Base-by-base conservation (phyloP, 495 filamentous ascomycete species). In the Aspergillus nidulans region DNA sequence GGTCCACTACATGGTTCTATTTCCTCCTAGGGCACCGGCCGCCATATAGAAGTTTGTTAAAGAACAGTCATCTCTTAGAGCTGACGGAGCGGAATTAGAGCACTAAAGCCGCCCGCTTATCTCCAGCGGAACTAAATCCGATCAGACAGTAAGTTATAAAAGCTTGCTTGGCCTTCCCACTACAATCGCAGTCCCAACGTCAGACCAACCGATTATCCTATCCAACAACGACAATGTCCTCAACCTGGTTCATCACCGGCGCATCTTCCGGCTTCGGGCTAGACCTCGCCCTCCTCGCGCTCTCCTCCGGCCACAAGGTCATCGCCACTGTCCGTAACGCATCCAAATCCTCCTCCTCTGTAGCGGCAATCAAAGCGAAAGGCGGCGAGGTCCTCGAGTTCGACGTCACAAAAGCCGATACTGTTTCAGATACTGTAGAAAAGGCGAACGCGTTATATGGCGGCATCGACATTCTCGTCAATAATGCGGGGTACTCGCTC, bases 271-370 rank as follows among this genome's bases (percentile, higher is more conserved):
- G 79, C 54, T 77, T 83, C 62, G 79, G 80, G 44, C 50, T 60
- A 2, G 61, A 68, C 25, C 72, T 81, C 23, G 70, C 73, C 42
- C 52, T 69, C 16, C 63, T 71, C 8, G 76, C 74, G 16, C 75
- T 81, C 7, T 46, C 60, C 18, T 66, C 69, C 9, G 77, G 77
- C 6, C 70, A 82, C 69, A 70, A 69, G 12, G 79, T 83, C 21
- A 74, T 82, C 49, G 80, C 75, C 0, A 78, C 77, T 1, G 75
- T 78, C 1, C 80, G 80, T 38, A 71, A 70, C 44, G 63, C 73
- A 2, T 54, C 57, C 3, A 71, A 73, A 49, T 54, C 75, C 19
- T 62, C 72, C 10, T 40, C 20, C 20, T 62, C 66, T 4, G 55
- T 63, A 13, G 15, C 21, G 0, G 46, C 56, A 15, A 42, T 73